These are phyloP conservation scores for Cocos nucifera DNA, from an alignment of 176 grass and related monocot genomes.

Conservation along the genomic window DNA sequence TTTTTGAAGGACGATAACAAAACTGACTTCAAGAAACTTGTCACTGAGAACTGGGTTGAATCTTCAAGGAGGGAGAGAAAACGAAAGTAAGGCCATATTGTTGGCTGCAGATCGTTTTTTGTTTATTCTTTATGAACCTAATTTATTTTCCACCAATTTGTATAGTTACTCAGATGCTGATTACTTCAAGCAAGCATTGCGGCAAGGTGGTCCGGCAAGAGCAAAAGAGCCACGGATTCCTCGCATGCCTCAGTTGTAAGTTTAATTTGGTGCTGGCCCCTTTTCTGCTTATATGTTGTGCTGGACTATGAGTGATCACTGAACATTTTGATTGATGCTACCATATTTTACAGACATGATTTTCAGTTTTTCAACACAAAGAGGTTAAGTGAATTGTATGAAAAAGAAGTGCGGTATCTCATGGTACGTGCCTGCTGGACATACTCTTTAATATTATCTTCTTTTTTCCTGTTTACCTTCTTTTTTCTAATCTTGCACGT, in stretches of 20 bases:
- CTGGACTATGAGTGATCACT: no score
- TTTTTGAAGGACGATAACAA: constrained; percentile 79
- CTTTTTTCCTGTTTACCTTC: not conserved
- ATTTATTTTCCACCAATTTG: constrained; percentile 4
- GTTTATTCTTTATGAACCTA: constrained; percentile 1
- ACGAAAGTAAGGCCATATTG: constrained; percentile 49
- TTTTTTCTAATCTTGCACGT: no score
- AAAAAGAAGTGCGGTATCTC: constrained; percentile 96
- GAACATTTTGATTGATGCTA: not conserved
- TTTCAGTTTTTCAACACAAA: constrained; percentile 98
- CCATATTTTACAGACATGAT: constrained; percentile 53
- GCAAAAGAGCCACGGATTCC: constrained; percentile 79
- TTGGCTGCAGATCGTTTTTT: not conserved
- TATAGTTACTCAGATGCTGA: constrained; percentile 90
- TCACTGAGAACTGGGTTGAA: constrained; percentile 83
- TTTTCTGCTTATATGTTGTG: not conserved
- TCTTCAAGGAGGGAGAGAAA: constrained; percentile 93
- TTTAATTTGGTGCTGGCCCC: constrained; percentile 16
- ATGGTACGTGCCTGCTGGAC: constrained; percentile 44
- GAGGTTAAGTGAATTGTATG: constrained; percentile 83
- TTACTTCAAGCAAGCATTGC: constrained; percentile 95
- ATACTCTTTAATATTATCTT: not conserved
- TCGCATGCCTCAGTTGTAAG: constrained; percentile 94
- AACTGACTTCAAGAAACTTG: constrained; percentile 90
- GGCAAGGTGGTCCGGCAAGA: constrained; percentile 79